Evolutionary conservation across 2,329 filamentous ascomycete species (phyloP), one percentile per base, ranked within the genome.

Genomic region (Aspergillus vadensis): DNA sequence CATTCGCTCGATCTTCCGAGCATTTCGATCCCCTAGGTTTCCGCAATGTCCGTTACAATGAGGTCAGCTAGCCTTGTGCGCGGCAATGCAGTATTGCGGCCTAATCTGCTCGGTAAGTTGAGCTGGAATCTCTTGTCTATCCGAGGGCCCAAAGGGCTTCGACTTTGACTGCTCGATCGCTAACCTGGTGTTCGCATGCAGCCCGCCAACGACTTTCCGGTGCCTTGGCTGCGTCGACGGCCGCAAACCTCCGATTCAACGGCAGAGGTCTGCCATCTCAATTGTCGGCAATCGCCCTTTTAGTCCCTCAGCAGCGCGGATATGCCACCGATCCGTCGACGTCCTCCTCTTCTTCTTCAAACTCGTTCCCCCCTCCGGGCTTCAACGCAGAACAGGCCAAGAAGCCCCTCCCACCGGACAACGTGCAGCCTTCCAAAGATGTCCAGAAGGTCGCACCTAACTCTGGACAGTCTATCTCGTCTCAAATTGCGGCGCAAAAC

Each of bases 351-450:
- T 71, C 71, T 49, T 69, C 77, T 19, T 73, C 74, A 43, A 80
- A 84, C 55, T 81, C 83, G 57, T 88, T 85, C 52, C 93, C 92
- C 48, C 93, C 93, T 59, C 93, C 92, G 14, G 93, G 93, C 27
- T 97, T 97, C 82, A 93, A 95, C 74, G 82, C 91, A n/a, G 88
- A 94, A 72, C 84, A 92, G 80, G 93, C 93, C 67, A 94, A 92
- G 85, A 94, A 92, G 74, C 91, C 92, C 12, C 81, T 95, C 51
- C 79, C 87, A 2, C 86, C 86, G 70, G 85, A 89, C 58, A 67
- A 67, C 17, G 63, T 69, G 25, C 71, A 76, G 56, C 63, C 70
- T 59, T 74, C 76, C 65, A 75, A 75, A 44, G 74, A 76, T 25
- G 63, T 47, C 30, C 66, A 65, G 30, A 71, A 77, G 49, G 74